Base-by-base conservation (phyloP, 371 early-diverging fungal genomes). In the Mucor irregularis region DNA sequence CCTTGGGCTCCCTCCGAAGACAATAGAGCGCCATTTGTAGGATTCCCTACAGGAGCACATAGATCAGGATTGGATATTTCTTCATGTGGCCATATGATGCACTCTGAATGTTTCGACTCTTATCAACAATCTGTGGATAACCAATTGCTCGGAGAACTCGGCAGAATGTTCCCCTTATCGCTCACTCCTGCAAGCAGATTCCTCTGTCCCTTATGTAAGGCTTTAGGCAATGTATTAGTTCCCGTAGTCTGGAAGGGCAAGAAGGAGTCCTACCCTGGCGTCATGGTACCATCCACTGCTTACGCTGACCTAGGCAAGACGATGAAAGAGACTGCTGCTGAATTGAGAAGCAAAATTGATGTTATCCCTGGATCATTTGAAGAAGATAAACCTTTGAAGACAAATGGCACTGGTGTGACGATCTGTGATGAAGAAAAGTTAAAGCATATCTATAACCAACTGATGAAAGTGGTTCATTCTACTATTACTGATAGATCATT, bases 41-140 rank as follows among this genome's bases (percentile, higher is more conserved):
- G 80, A n/a, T 83, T 81, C 53, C 85, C 83, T n/a, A 65, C 75
- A 4, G 73, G 75, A 0, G 73, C 78, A 3, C 82, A 84, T 30
- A 47, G 67, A 6, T 61, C 68, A 16, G 91, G 90, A 9, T 59
- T 87, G 1, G 83, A 89, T 61, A 74, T 87, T 0, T 90, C 94
- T 16, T 90, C 93, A 2, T 98, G 99, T 73, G 96, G 97, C 9
- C 99, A 98, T 73, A 54, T 95, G 63, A 94, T 97, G 94, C 99
- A 98, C 53, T 76, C 88, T 17, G 80, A 85, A 29, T 98, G 98
- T 69, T 94, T 96, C 62, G 82, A 88, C 37, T 79, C 82, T 13
- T 96, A 95, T 71, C 88, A 85, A 56, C 59, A 74, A 17, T 89
- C 92, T 0, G 76, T 94, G 17, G 83, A 86, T 8, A 68, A 64